phyloP scores from a whole-genome alignment of 345 rosid genomes.

The Gossypium stocksii region DNA sequence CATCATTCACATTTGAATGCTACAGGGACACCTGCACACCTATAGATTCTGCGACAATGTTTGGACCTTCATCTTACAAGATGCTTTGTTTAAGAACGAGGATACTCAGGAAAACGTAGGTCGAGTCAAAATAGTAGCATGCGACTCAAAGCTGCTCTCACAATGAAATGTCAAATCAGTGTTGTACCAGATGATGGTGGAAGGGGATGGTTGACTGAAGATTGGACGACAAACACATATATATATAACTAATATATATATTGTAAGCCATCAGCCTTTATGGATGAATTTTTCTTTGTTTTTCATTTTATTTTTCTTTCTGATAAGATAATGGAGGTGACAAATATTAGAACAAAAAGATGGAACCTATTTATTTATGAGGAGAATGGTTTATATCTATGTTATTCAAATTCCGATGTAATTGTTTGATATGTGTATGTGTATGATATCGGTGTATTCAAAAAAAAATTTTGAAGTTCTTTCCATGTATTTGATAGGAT shows the following conservation, averaged over 20 bases:
- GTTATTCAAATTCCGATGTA: not conserved
- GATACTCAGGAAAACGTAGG: slow-evolving; percentile 62
- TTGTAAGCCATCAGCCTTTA: slow-evolving; percentile 26
- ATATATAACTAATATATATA: not conserved
- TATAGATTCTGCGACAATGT: slow-evolving; percentile 99
- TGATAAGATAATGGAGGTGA: not conserved
- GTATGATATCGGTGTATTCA: not conserved
- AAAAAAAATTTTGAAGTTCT: not conserved
- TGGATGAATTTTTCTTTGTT: slow-evolving; percentile 15
- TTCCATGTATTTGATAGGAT: not conserved
- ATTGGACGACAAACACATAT: not conserved
- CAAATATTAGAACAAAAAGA: slow-evolving; percentile 9
- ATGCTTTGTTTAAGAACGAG: slow-evolving; percentile 63
- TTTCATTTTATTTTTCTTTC: slow-evolving; percentile 15
- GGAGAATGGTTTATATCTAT: not conserved
- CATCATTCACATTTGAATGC: not conserved
- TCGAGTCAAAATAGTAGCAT: slow-evolving; percentile 92
- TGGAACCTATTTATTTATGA: slow-evolving; percentile 8
- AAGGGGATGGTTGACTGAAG: slow-evolving; percentile 15
- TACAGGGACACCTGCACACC: slow-evolving; percentile 96
- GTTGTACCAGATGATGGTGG: slow-evolving; percentile 13
- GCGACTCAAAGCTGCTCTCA: slow-evolving; percentile 91
- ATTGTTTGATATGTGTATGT: not conserved
- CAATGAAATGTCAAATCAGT: slow-evolving; percentile 40
- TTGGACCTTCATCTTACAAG: slow-evolving; percentile 95